Percentiles rank a stretch among this genome's conserved stretches.
phyloP scores from a whole-genome alignment of 257 asterid genomes.

The Solanum peruvianum region DNA sequence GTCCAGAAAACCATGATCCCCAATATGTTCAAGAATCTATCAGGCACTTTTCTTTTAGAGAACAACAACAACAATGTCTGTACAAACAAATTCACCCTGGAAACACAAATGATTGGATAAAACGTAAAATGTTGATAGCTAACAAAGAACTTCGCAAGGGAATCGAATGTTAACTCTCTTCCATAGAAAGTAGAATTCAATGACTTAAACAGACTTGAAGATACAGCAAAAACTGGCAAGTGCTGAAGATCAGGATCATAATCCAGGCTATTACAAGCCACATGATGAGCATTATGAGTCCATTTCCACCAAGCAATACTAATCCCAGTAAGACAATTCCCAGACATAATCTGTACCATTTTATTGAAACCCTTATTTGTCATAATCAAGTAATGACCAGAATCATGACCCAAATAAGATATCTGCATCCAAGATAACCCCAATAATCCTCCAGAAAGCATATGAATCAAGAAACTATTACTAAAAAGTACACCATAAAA shows the following conservation, averaged over 20 bases:
- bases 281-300: slow-evolving; percentile 91
- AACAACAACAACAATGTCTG: slow-evolving; percentile 58
- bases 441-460: slow-evolving; percentile 23
- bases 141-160: slow-evolving; percentile 36
- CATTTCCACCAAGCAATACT: slow-evolving; percentile 99
- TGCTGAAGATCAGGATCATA: no score
- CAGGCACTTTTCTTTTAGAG: slow-evolving; percentile 49
- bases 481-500: slow-evolving; percentile 23
- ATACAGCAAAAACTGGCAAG: no score
- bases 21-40: slow-evolving; percentile 50
- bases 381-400: slow-evolving; percentile 86
- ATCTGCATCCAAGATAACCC: slow-evolving; percentile 35
- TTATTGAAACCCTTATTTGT: slow-evolving; percentile 30
- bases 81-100: slow-evolving; percentile 57
- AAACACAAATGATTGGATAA: slow-evolving; percentile 64
- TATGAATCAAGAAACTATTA: slow-evolving; percentile 13
- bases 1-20: slow-evolving; percentile 77
- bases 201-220: no score
- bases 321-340: slow-evolving; percentile 81
- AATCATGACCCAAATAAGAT: slow-evolving; percentile 81
- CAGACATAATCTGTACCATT: slow-evolving; percentile 52
- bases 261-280: background rate
- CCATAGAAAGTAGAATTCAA: no score
- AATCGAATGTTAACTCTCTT: no score
- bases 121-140: slow-evolving; percentile 65